These are phyloP conservation scores for Spatholobus suberectus DNA, from an alignment of 306 rosid genomes.

Conservation along the genomic window DNA sequence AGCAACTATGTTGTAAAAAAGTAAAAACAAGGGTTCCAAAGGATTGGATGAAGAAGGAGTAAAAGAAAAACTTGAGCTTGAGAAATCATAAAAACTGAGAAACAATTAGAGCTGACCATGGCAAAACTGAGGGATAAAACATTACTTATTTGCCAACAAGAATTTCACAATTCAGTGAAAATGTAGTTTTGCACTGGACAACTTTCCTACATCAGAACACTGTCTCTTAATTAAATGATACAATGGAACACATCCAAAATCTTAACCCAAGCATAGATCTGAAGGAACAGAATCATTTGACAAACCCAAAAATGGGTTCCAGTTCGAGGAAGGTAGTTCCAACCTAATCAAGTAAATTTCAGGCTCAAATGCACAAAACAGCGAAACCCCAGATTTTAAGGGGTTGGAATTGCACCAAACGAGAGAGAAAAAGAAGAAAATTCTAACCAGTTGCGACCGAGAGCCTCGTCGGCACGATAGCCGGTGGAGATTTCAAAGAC, in stretches of 20 bases:
- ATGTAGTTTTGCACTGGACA: conserved; percentile 11
- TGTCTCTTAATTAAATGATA: neutral
- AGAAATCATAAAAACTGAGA: neutral
- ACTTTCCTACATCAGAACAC: neutral
- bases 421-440: neutral
- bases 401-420: neutral
- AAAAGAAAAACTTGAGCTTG: neutral
- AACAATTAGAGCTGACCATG: neutral
- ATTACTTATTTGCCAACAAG: neutral
- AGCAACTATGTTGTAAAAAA: neutral
- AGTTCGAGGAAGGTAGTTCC: neutral
- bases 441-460: conserved; percentile 88
- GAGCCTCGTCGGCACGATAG: conserved; percentile 88
- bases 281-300: conserved; percentile 41
- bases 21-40: conserved; percentile 1
- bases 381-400: neutral
- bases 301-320: neutral
- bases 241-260: conserved; percentile 18
- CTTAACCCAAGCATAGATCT: conserved; percentile 38
- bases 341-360: neutral
- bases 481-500: conserved; percentile 92
- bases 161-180: conserved; percentile 14
- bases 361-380: conserved; percentile 19
- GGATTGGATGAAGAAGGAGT: neutral
- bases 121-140: neutral